Conservation (phyloP, 2,329 filamentous ascomycete species). For the Ophiostoma piceae region DNA sequence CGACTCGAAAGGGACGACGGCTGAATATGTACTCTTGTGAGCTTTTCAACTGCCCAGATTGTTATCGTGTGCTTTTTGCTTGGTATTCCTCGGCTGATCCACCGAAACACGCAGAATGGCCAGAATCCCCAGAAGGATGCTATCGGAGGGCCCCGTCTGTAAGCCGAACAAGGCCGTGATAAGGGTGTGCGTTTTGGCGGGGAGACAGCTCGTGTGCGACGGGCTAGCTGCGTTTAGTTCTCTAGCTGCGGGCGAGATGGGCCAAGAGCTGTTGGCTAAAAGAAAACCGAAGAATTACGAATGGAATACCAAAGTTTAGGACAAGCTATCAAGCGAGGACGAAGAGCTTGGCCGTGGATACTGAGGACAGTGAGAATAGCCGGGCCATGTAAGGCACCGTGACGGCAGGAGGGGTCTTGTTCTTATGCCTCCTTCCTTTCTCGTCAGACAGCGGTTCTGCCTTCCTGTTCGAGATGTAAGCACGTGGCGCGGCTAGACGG, state of each 20-base stretch:
- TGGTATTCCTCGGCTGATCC: constrained; percentile 2
- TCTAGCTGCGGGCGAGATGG: constrained; percentile 2
- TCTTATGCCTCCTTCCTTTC: neutral
- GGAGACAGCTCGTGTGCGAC: neutral
- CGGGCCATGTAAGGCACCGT: neutral
- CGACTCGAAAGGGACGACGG: neutral
- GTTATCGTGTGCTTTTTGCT: constrained; percentile 1
- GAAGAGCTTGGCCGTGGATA: neutral
- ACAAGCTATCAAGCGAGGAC: neutral
- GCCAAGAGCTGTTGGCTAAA: constrained; percentile 1
- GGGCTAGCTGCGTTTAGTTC: neutral
- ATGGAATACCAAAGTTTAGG: neutral
- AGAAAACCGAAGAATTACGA: neutral
- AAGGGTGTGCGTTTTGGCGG: constrained; percentile 1
- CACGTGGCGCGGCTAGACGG: neutral
- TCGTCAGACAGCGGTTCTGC: neutral
- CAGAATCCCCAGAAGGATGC: neutral
- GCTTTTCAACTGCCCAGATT: neutral
- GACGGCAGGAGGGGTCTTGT: neutral
- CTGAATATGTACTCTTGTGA: neutral
- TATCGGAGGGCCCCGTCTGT: neutral
- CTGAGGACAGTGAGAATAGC: neutral
- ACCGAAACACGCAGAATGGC: neutral
- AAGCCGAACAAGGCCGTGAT: constrained; percentile 10
- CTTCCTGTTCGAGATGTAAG: constrained; percentile 6